Base-by-base conservation (phyloP, 768 basidiomycete genomes). In the Lactifluus subvellereus region DNA sequence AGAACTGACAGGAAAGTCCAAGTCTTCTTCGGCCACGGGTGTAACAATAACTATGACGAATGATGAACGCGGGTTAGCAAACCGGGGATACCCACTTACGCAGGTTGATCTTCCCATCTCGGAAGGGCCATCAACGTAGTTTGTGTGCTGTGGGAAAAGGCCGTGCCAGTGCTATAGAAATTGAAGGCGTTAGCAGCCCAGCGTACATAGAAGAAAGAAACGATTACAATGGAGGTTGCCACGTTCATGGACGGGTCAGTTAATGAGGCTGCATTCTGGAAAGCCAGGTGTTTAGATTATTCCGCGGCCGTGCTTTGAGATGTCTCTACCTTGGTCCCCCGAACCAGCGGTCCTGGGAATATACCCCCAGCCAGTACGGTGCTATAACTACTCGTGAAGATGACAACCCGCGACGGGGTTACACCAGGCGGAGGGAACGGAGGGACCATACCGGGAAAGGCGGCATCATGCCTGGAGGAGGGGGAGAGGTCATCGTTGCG, bases 21-120 rank as follows among this genome's bases (percentile, higher is more conserved):
- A 80, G 0, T 94, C 94, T 76, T 96, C 94, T 73, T 96, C 94
- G 0, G 91, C 94, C 14, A 95, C 91, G 6, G 87, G 86, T 0
- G 91, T 94, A 4, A 91, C 89, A 66, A 94, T 78, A 20, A 94
- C 87, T 85, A 61, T 18, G 40, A 54, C 55, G 45, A 20, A 27
- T 54, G 50, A 38, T 64, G 27, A 58, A 48, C 45, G 48, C 32
- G 10, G 13, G 16, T 16, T 50, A 22, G 38, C 14, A 20, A 27
- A 42, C 2, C 18, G 27, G 59, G 9, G 40, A 55, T 57, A n/a
- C 37, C 11, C 33, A 80, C 86, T 67, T 71, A 90, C 89, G 75
- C 52, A 91, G 74, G 70, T 93, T 91, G 48, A 88, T 78, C 54
- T 78, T 76, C 1, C 84, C 81, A 7, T 82, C 77, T 43, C 87